Evolutionary conservation across 176 grass and related monocot genomes (phyloP), one percentile per base, ranked within the genome.

Genomic region (Paspalum vaginatum): DNA sequence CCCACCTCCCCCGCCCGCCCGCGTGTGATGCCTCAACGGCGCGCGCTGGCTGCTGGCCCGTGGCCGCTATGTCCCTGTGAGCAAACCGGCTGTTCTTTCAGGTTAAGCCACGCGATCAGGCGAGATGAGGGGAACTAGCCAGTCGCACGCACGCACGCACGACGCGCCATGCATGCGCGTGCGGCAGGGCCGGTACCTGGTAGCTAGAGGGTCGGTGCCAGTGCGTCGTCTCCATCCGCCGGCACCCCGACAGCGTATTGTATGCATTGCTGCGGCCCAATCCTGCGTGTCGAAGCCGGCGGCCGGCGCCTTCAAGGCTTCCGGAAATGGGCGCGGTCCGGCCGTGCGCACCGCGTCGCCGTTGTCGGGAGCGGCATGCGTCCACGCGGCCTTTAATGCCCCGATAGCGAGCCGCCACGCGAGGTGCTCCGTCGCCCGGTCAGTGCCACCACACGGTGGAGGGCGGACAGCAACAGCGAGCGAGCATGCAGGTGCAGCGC

Each of bases 381-480:
- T 85, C 77, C 87, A 26, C 20, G 76, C 63, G 51, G 54, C n/a
- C n/a, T 17, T 85, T 16, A 85, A 76, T 81, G 64, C 25, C 25
- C 5, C 63, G 82, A 85, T 48, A 85, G 82, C 82, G 82, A 76
- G 26, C 72, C 72, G 24, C 69, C 79, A 83, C 51, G 76, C 44
- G 78, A 40, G 87, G 61, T 88, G 81, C 81, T 54, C 64, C 87
- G 74, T 72, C 78, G 78, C 61, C 21, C 75, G 42, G 58, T 32
- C 61, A 68, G 59, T 8, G 55, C 63, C 64, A 87, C 54, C 72
- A 32, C 72, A 64, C 60, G 18, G 45, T 24, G 16, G 26, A 24
- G 61, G 40, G 64, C 42, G 9, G 63, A 65, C 62, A 65, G 62
- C 62, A 65, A 55, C 76, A 38, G 39, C 48, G n/a, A 27, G 45